Conservation (phyloP, 192 early-diverging fungal species). For the Linderina pennispora region DNA sequence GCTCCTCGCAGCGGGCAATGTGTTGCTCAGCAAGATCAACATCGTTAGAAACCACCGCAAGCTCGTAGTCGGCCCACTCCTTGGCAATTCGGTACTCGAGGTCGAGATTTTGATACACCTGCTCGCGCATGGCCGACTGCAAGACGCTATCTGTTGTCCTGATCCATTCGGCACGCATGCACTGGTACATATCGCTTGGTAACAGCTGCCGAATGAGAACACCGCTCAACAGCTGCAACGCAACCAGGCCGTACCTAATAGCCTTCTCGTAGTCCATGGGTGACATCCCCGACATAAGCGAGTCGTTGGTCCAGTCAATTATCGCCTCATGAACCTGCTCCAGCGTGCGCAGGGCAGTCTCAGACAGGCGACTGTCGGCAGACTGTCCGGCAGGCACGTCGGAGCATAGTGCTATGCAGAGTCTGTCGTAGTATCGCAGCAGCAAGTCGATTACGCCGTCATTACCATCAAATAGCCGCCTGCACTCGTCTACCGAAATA, state of each 20-base stretch:
- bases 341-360: conserved; percentile 1
- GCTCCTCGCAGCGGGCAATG: conserved; percentile 7
- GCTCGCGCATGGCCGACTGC: too few species aligned
- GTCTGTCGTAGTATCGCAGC: conserved; percentile 5
- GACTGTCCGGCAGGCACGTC: too few species aligned
- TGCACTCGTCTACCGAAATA: conserved; percentile 3
- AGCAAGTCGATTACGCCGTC: conserved; percentile 22
- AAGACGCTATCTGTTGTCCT: background rate
- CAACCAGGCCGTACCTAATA: conserved; percentile 5
- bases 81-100: conserved; percentile 16
- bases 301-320: conserved; percentile 5
- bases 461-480: conserved; percentile 8
- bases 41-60: conserved; percentile 6
- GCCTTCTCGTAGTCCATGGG: conserved; percentile 1
- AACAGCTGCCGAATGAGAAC: background rate
- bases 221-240: conserved; percentile 13
- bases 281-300: background rate
- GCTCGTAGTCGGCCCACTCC: conserved; percentile 32
- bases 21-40: conserved; percentile 2
- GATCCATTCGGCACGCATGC: conserved; percentile 19
- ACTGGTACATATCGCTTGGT: background rate
- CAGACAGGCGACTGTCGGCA: too few species aligned
- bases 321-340: conserved; percentile 9
- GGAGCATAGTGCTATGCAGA: too few species aligned
- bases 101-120: too few species aligned